Evolutionary conservation across 768 basidiomycete genomes (phyloP).

Genomic region (Hericium rajendrae): DNA sequence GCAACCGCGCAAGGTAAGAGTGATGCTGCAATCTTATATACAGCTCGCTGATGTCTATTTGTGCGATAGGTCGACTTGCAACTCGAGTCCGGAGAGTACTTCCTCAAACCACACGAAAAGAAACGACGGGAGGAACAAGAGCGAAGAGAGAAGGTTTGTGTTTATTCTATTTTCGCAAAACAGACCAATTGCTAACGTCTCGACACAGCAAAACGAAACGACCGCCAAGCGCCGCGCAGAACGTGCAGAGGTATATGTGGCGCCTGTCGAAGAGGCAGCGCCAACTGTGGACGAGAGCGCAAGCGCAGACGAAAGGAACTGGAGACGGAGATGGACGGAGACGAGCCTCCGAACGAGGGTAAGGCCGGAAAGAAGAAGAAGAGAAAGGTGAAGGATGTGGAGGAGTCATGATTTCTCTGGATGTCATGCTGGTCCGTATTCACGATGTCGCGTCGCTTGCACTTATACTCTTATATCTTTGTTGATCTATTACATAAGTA

Average conservation of each 20-base stretch:
- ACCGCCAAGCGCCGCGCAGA: conserved; percentile 63
- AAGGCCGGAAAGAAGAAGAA: conserved; percentile 31
- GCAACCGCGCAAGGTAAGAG: conserved; percentile 74
- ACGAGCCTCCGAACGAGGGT: conserved; percentile 22
- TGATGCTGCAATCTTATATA: background rate
- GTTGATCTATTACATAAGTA: too few relatives aligned
- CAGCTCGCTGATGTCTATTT: background rate
- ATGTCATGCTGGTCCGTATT: too few relatives aligned
- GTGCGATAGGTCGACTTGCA: conserved; percentile 70
- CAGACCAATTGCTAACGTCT: conserved; percentile 1
- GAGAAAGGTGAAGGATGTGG: conserved; percentile 23
- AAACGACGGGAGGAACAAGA: conserved; percentile 61
- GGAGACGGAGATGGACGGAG: conserved; percentile 22
- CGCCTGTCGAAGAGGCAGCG: conserved; percentile 70
- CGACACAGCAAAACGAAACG: conserved; percentile 64
- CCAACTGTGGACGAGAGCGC: conserved; percentile 74
- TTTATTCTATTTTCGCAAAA: background rate
- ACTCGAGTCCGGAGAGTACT: conserved; percentile 96
- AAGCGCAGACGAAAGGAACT: conserved; percentile 35
- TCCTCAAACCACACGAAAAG: conserved; percentile 88
- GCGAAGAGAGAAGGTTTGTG: conserved; percentile 64
- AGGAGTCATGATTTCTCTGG: background rate
- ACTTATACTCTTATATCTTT: too few relatives aligned
- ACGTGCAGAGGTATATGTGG: conserved; percentile 81
- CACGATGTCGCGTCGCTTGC: too few relatives aligned